Percentiles rank a stretch among this genome's conserved stretches.
Evolutionary conservation across 192 early-diverging fungal genomes (phyloP).

Genomic region (Mortierella claussenii): DNA sequence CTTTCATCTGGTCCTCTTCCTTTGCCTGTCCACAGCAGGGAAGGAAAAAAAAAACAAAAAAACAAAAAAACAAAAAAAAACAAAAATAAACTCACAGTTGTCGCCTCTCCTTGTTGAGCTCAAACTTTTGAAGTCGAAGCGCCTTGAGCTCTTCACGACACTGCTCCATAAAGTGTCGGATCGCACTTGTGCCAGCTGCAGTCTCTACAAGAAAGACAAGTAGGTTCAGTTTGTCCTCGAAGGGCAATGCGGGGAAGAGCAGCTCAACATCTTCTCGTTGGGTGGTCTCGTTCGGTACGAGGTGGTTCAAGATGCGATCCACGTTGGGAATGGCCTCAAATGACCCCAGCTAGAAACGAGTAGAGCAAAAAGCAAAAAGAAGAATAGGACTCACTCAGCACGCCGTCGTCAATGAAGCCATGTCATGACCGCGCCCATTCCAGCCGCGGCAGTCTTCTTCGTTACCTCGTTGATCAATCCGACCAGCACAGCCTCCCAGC

Average conservation of each 20-base stretch:
- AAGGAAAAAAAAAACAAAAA: neutral
- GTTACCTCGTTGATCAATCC: conserved; percentile 64
- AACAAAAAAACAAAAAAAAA: neutral
- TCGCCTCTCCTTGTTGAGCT: conserved; percentile 72
- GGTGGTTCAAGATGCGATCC: conserved; percentile 54
- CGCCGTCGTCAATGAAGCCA: too few species aligned
- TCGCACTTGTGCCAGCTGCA: conserved; percentile 66
- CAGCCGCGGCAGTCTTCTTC: too few species aligned
- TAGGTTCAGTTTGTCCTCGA: conserved; percentile 69
- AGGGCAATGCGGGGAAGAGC: conserved; percentile 51
- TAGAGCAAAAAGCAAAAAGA: neutral
- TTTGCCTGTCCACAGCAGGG: neutral
- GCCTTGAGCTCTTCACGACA: conserved; percentile 76
- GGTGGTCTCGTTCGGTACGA: conserved; percentile 55
- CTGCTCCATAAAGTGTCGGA: conserved; percentile 78
- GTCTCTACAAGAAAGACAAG: conserved; percentile 70
- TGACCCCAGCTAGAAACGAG: conserved; percentile 55
- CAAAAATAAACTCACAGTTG: conserved; percentile 61
- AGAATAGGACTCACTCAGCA: too few species aligned
- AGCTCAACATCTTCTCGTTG: conserved; percentile 53
- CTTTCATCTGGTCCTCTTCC: too few species aligned
- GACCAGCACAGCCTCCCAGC: conserved; percentile 59
- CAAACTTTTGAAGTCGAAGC: conserved; percentile 79
- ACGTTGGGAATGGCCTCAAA: conserved; percentile 56
- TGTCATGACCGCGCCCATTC: too few species aligned